These are phyloP conservation scores for Westerdykella aurantiaca DNA, from an alignment of 2,329 filamentous ascomycete species.

Conservation along the genomic window DNA sequence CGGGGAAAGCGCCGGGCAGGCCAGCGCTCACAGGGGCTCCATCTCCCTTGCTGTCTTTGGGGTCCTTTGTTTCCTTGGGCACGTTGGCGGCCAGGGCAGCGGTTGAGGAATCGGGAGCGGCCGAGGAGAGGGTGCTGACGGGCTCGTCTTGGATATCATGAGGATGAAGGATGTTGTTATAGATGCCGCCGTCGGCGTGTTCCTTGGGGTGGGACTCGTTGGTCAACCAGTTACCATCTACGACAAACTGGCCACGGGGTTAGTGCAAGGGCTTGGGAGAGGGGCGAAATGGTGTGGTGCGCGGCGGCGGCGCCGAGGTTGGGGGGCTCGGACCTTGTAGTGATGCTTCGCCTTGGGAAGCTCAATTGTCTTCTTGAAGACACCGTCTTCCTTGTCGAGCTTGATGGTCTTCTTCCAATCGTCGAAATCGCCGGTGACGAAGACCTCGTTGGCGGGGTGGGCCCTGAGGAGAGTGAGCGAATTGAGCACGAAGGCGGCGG, in stretches of 20 bases:
- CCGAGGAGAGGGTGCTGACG: slow-evolving; percentile 57
- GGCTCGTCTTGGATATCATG: slow-evolving; percentile 60
- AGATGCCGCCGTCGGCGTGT: slow-evolving; percentile 73
- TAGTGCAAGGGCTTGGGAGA: slow-evolving; percentile 12
- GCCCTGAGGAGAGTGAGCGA: slow-evolving; percentile 54
- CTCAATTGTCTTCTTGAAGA: slow-evolving; percentile 75
- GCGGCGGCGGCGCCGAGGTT: not conserved
- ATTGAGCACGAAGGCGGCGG: slow-evolving; percentile 8
- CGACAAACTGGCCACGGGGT: slow-evolving; percentile 66
- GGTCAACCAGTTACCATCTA: slow-evolving; percentile 84
- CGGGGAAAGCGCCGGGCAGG: slow-evolving; percentile 63
- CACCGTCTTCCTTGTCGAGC: slow-evolving; percentile 65
- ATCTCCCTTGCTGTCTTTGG: slow-evolving; percentile 16
- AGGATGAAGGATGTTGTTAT: slow-evolving; percentile 85
- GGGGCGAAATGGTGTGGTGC: not conserved
- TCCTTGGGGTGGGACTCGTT: slow-evolving; percentile 78
- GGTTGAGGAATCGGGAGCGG: slow-evolving; percentile 65
- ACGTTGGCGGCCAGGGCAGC: slow-evolving; percentile 62
- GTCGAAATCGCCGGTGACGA: slow-evolving; percentile 93
- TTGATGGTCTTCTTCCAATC: slow-evolving; percentile 83
- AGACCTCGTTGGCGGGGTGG: slow-evolving; percentile 77
- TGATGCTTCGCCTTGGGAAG: slow-evolving; percentile 69
- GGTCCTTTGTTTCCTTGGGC: slow-evolving; percentile 48
- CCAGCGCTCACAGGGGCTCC: slow-evolving; percentile 34
- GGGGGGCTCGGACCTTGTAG: slow-evolving; percentile 70